Base-by-base conservation (phyloP, 495 filamentous ascomycete species). In the Rusavskia elegans region DNA sequence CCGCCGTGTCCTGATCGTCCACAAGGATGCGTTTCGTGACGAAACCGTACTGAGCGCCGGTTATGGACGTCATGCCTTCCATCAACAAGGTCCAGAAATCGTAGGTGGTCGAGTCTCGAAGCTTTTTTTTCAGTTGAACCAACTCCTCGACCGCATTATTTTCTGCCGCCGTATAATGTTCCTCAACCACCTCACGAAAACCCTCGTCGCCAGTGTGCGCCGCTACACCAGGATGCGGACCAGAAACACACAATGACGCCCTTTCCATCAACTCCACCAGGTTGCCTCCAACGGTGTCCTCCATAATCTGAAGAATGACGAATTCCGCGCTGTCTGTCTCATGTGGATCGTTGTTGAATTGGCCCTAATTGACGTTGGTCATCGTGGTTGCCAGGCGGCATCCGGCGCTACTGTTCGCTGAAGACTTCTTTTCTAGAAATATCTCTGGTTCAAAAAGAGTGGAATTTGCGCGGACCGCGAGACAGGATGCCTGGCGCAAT, bases 41-140 rank as follows among this genome's bases (percentile, higher is more conserved):
- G 55, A 89, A 87, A 3, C 75, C 76, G 67, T 79, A 85, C 60
- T 89, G 84, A 14, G 84, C 73, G 45, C 75, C 75, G 45, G 72
- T 71, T 46, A 87, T 77, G 13, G 67, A 69, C 32, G 82, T 75
- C 58, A 87, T 69, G 27, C 77, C 80, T 61, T 84, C 77, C 70
- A 85, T 78, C 37, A 87, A 60, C 38, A 76, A 63, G 53, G 68
- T 69, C 83, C 82, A 88, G 61, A 88, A 86, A 38, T 76, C 71
- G 45, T 79, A 75, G 4, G 76, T 73, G 27, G 75, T 70, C 38
- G 78, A 66, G 29, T 65, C 65, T 37, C 70, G 70, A 36, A 88
- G 65, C 20, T 64, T 68, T 52, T 69, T 67, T 60, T 88, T 89
- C 42, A 89, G 70, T 27, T 69, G 62, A 8, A 85, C 72, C 39